A percentile compares a stretch with the other conserved stretches of the same genome.
phyloP scores from a whole-genome alignment of 495 filamentous ascomycete genomes.

The Penicillium riverlandense region DNA sequence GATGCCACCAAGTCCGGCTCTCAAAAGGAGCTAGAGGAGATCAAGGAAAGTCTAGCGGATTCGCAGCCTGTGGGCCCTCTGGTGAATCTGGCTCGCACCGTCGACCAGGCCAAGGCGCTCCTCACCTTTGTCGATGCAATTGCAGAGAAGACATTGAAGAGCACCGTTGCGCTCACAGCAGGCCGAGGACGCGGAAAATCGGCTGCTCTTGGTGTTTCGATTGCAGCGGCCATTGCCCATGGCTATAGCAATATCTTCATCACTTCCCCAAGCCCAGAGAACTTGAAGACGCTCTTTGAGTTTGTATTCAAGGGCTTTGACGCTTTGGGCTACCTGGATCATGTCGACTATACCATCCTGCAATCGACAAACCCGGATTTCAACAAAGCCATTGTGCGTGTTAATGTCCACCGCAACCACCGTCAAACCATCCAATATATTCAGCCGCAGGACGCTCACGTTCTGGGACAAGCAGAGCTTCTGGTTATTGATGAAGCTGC shows the following conservation, averaged over 20 bases:
- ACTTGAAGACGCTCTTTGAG: constrained; percentile 96
- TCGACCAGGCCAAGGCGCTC: constrained; percentile 92
- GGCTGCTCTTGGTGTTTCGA: constrained; percentile 86
- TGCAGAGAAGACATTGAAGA: constrained; percentile 88
- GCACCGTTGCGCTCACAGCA: constrained; percentile 88
- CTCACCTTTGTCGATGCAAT: constrained; percentile 95
- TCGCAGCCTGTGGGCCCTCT: constrained; percentile 80
- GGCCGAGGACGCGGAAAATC: constrained; percentile 96
- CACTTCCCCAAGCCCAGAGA: constrained; percentile 96
- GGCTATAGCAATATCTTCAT: constrained; percentile 99
- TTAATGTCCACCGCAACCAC: constrained; percentile 93
- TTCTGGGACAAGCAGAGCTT: constrained; percentile 90
- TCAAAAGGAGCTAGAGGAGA: constrained; percentile 71
- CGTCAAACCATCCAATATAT: constrained; percentile 99
- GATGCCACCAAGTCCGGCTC: constrained; percentile 57
- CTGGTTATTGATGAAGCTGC: constrained; percentile 97
- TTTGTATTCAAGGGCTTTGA: constrained; percentile 99
- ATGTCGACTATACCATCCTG: constrained; percentile 95
- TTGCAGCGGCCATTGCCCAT: constrained; percentile 89
- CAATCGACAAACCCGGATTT: constrained; percentile 98
- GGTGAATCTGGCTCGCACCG: constrained; percentile 75
- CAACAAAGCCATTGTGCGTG: constrained; percentile 96
- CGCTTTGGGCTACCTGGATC: constrained; percentile 84
- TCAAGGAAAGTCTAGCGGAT: constrained; percentile 82
- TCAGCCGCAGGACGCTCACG: constrained; percentile 89